Percentiles rank a stretch among this genome's conserved stretches.
Evolutionary conservation across 129 eudicot species (phyloP).

Genomic region (Apium graveolens): DNA sequence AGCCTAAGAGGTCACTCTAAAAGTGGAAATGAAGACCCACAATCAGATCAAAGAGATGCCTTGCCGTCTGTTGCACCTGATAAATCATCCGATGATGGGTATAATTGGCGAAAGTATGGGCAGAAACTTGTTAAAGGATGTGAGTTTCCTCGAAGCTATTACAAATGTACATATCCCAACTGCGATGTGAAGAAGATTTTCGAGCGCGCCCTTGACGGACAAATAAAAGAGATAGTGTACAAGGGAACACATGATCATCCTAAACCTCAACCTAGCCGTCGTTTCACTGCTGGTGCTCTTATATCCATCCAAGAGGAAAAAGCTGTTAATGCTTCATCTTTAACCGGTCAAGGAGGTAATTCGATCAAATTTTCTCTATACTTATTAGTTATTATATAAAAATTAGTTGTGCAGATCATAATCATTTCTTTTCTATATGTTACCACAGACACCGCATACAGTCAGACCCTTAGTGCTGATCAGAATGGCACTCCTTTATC

Average conservation of each 20-base stretch:
- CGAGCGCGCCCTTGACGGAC: conserved; percentile 82
- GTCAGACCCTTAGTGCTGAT: conserved; percentile 40
- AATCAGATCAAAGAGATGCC: conserved; percentile 41
- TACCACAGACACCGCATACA: conserved; percentile 28
- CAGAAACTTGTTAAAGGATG: conserved; percentile 97
- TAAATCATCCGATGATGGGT: conserved; percentile 89
- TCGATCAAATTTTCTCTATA: neutral
- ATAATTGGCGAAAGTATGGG: conserved; percentile 96
- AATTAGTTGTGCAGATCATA: neutral
- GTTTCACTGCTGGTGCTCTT: conserved; percentile 76
- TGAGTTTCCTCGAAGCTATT: conserved; percentile 98
- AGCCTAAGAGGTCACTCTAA: conserved; percentile 34
- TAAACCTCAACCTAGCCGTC: conserved; percentile 87
- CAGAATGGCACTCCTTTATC: conserved; percentile 44
- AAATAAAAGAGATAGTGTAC: conserved; percentile 82
- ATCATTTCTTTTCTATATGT: conserved; percentile 7
- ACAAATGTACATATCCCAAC: conserved; percentile 91
- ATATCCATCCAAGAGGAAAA: conserved; percentile 72
- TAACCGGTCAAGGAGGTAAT: conserved; percentile 60
- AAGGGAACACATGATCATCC: conserved; percentile 98
- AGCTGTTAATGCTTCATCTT: conserved; percentile 38
- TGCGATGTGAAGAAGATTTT: conserved; percentile 96
- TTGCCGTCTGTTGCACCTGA: conserved; percentile 49
- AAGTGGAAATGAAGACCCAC: conserved; percentile 26
- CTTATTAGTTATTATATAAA: neutral